A percentile compares a stretch with the other conserved stretches of the same genome.
phyloP scores from a whole-genome alignment of 192 early-diverging fungal species.

The Kickxella alabastrina region DNA sequence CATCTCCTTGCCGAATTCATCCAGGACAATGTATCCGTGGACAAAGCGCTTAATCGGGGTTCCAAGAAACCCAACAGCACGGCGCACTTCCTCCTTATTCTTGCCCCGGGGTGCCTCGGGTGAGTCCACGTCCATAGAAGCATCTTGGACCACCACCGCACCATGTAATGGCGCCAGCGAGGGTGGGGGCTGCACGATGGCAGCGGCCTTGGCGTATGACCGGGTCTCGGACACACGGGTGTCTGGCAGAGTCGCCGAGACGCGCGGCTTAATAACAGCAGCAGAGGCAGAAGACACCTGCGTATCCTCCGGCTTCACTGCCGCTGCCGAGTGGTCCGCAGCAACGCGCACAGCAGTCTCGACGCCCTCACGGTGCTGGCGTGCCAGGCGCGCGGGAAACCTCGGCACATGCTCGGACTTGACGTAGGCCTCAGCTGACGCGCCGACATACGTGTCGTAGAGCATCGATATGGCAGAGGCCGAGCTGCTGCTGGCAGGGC shows the following conservation, averaged over 20 bases:
- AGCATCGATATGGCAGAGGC: not conserved
- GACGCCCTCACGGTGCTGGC: conserved; percentile 37
- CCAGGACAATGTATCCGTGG: conserved; percentile 56
- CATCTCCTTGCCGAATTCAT: conserved; percentile 64
- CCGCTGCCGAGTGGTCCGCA: conserved; percentile 14
- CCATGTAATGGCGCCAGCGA: too few relatives aligned
- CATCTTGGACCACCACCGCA: not conserved
- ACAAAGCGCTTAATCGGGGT: conserved; percentile 55
- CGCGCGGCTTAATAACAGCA: not conserved
- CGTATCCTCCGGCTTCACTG: not conserved
- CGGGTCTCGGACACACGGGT: too few relatives aligned
- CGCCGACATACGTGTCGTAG: conserved; percentile 32
- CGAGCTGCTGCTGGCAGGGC: not conserved
- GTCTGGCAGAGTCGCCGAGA: not conserved
- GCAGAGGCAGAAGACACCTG: not conserved
- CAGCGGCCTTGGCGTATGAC: not conserved
- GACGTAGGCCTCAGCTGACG: conserved; percentile 42
- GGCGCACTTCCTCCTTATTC: conserved; percentile 12
- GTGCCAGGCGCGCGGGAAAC: conserved; percentile 34
- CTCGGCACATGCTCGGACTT: conserved; percentile 36
- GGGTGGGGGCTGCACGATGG: not conserved
- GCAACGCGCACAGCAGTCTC: conserved; percentile 44
- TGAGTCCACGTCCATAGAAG: not conserved
- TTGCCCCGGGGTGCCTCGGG: not conserved
- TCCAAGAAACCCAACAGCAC: conserved; percentile 19